Evolutionary conservation across 192 early-diverging fungal genomes (phyloP), one percentile per base, ranked within the genome.

Genomic region (Umbelopsis sp.): DNA sequence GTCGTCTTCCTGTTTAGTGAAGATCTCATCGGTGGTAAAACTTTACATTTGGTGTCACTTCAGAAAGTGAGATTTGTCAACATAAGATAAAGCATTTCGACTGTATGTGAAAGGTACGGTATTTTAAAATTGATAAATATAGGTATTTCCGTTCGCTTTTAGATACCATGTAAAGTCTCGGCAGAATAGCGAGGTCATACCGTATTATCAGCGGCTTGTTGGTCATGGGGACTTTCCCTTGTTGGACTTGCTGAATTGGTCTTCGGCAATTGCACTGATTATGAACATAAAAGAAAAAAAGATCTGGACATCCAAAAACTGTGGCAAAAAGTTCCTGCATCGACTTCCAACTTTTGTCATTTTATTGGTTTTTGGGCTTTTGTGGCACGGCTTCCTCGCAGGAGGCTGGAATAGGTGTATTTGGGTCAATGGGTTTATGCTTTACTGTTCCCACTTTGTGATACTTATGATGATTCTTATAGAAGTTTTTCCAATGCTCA

Each of bases 401-500:
- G 16, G 89, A 87, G 49, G 82, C 84, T 11, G 94, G 96, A 68
- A 97, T 89, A 12, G 96, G 95, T 12, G 91, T 72, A 37, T 88
- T 80, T 13, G 92, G 89, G 52, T 92, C 89, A 69, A 99, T 95
- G 12, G 94, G 93, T 21, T 87, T 82, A 64, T 95, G 90, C 0
- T 88, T 73, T 2, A 99, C 93, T 3, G 75, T 78, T 0, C 98
- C 98, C 25, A 98, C 89, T 66, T 91, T 90, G 74, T 89, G 90
- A 69, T 98, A 99, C 49, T 87, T 90, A 71, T 92, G 88, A 70
- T 93, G 90, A 50, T 95, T 91, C 49, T 89, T 85, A 77, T 97
- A 99, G 73, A 97, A 96, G 16, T 81, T 81, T 48, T 90, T 89
- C 98, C 98, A 99, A 52, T 85, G 82, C 16, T 89, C 82, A 46